Evolutionary conservation across 352 stramenopile species (phyloP), one percentile per base, ranked within the genome.

Genomic region (Phytopythium montanum): DNA sequence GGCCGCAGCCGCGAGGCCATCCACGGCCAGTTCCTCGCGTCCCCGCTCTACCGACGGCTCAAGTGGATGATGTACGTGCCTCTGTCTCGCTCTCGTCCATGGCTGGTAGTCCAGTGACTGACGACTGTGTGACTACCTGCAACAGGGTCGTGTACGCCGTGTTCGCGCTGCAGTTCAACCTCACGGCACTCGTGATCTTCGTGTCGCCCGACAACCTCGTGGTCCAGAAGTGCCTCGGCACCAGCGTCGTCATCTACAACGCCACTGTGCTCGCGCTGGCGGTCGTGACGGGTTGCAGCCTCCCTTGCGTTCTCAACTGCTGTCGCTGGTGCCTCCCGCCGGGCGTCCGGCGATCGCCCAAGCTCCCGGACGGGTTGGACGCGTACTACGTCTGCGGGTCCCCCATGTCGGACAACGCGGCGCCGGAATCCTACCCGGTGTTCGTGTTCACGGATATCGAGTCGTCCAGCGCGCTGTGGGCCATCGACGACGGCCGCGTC

Each of bases 361-460:
- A 61, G 33, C 68, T 69, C 18, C 68, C 16, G 28, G 64, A 73
- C 39, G 28, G 50, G 71, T 31, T 53, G 52, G 10, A 55, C 34
- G 41, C 56, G 18, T 36, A 49, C 42, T 28, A 46, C 28, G 29
- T 13, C 16, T 55, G 69, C 55, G 64, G 62, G 5, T 53, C 56
- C 25, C 64, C 60, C 13, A 65, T 54, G 19, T 56, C 42, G 49
- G 12, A 54, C 21, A 29, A 41, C 56, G 29, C 56, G 49, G 29
- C 29, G 21, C 2, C 56, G 21, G n/a, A 48, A 18, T 18, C 62
- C 57, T 26, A 33, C 29, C 76, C 76, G 6, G 68, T 84, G 14
- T 86, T 86, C 51, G 72, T 86, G 4, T 81, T 80, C 59, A 86
- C 76, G 0, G 76, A 86, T 41, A 84, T 86, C 39, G 76, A 86